Evolutionary conservation across 306 rosid genomes (phyloP).

Genomic region (Quercus cerris): DNA sequence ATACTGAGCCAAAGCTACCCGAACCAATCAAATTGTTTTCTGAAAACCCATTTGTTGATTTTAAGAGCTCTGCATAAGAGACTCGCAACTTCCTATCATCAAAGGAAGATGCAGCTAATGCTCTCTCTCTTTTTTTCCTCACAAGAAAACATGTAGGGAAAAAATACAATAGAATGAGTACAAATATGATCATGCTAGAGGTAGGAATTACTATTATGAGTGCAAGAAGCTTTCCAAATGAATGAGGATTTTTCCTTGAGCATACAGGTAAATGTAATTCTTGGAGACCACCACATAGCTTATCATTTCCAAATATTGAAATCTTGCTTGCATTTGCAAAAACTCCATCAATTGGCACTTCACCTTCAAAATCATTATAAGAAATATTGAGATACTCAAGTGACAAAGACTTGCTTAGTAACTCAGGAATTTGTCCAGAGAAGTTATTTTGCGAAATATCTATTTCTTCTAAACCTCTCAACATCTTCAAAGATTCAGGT

Average conservation of each 20-base stretch:
- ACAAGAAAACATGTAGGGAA: not conserved
- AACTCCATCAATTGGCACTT: slow-evolving; percentile 30
- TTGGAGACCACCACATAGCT: slow-evolving; percentile 36
- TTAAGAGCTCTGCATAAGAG: slow-evolving; percentile 26
- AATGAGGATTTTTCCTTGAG: not conserved
- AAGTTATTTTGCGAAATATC: slow-evolving; percentile 33
- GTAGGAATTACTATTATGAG: slow-evolving; percentile 15
- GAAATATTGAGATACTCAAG: slow-evolving; percentile 32
- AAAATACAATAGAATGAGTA: slow-evolving; percentile 14
- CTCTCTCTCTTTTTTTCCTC: not conserved
- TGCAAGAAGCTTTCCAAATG: not conserved
- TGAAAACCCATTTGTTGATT: slow-evolving; percentile 36
- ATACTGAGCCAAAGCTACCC: slow-evolving; percentile 41
- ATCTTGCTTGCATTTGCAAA: slow-evolving; percentile 22
- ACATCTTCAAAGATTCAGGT: slow-evolving; percentile 16
- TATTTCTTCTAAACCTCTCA: slow-evolving; percentile 34
- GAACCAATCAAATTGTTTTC: slow-evolving; percentile 25
- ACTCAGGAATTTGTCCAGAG: slow-evolving; percentile 35
- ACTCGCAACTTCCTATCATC: not conserved
- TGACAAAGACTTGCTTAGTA: slow-evolving; percentile 8
- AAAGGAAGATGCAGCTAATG: not conserved
- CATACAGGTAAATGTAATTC: slow-evolving; percentile 31
- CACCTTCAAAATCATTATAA: slow-evolving; percentile 31
- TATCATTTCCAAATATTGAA: slow-evolving; percentile 24
- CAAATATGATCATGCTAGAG: slow-evolving; percentile 3